Evolutionary conservation across 2,329 filamentous ascomycete genomes (phyloP).

Genomic region (Podosphaera aphanis): DNA sequence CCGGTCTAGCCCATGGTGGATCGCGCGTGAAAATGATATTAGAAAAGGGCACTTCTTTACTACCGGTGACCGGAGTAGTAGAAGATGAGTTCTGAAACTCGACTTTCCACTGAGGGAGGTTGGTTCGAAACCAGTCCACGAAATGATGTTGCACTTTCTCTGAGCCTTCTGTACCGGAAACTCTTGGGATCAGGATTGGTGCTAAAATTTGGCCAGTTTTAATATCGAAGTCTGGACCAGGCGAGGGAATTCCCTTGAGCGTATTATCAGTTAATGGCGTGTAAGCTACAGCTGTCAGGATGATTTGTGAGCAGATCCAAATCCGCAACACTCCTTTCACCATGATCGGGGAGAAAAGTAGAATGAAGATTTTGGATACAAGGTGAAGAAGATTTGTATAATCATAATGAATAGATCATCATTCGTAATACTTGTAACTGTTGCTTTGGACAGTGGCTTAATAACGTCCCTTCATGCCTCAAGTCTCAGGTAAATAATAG

Average conservation of each 20-base stretch:
- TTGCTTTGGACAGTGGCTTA: too few species aligned
- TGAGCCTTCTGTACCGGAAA: conserved; percentile 66
- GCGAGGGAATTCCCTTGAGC: conserved; percentile 46
- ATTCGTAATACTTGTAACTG: too few species aligned
- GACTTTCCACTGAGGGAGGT: conserved; percentile 58
- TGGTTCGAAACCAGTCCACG: conserved; percentile 50
- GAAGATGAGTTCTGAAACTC: conserved; percentile 78
- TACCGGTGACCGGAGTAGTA: conserved; percentile 52
- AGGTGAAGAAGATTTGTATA: too few species aligned
- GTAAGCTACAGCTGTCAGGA: conserved; percentile 9
- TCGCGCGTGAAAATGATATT: conserved; percentile 76
- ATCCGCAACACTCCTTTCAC: background rate
- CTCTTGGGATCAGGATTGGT: conserved; percentile 68
- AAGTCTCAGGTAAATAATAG: too few species aligned
- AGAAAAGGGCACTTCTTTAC: conserved; percentile 51
- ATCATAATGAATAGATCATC: too few species aligned
- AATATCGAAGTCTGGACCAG: conserved; percentile 57
- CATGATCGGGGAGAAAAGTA: background rate
- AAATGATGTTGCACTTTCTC: conserved; percentile 57
- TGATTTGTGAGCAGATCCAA: background rate
- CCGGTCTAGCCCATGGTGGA: conserved; percentile 54
- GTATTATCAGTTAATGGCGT: conserved; percentile 46
- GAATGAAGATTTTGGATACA: too few species aligned
- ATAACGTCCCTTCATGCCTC: too few species aligned
- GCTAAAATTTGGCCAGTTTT: conserved; percentile 51